Percentiles rank a stretch among this genome's conserved stretches.
phyloP scores from a whole-genome alignment of 768 basidiomycete genomes.

The Dioszegia crocea region DNA sequence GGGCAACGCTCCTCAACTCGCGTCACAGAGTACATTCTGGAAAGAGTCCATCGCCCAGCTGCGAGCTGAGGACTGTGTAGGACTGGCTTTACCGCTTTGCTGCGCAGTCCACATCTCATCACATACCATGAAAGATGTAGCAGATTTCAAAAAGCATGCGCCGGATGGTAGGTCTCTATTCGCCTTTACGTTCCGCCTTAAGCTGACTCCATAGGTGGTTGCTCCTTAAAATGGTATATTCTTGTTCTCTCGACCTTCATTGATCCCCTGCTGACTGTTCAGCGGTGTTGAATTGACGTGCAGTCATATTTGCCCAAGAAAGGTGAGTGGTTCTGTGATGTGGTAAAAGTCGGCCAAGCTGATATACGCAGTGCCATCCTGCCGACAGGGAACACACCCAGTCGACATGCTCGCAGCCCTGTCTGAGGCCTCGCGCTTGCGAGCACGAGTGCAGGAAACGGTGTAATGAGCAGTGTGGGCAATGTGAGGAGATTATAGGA shows the following conservation, averaged over 20 bases:
- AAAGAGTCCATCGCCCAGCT: slow-evolving; percentile 5
- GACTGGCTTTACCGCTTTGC: slow-evolving; percentile 6
- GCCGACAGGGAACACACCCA: background rate
- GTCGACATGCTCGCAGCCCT: slow-evolving; percentile 52
- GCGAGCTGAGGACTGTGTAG: background rate
- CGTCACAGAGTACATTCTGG: slow-evolving; percentile 14
- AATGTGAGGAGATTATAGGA: background rate
- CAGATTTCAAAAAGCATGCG: slow-evolving; percentile 6
- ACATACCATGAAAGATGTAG: background rate
- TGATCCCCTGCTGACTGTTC: background rate
- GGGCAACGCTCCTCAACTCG: slow-evolving; percentile 56
- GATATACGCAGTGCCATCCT: slow-evolving; percentile 5
- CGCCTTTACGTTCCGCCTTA: background rate
- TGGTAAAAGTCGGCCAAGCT: too few relatives aligned
- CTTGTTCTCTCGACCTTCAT: background rate
- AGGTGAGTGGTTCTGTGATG: slow-evolving; percentile 5
- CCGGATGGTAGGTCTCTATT: slow-evolving; percentile 13
- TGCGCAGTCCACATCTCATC: slow-evolving; percentile 8
- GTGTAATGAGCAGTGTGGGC: slow-evolving; percentile 2
- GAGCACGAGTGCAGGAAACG: background rate
- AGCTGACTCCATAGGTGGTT: slow-evolving; percentile 11
- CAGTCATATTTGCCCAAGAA: slow-evolving; percentile 12
- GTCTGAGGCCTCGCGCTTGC: slow-evolving; percentile 8
- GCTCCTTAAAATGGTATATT: background rate
- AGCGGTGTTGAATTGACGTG: slow-evolving; percentile 11